These are phyloP conservation scores for Lasiosphaeriaceae sp. DNA, from an alignment of 495 filamentous ascomycete species.

Conservation along the genomic window DNA sequence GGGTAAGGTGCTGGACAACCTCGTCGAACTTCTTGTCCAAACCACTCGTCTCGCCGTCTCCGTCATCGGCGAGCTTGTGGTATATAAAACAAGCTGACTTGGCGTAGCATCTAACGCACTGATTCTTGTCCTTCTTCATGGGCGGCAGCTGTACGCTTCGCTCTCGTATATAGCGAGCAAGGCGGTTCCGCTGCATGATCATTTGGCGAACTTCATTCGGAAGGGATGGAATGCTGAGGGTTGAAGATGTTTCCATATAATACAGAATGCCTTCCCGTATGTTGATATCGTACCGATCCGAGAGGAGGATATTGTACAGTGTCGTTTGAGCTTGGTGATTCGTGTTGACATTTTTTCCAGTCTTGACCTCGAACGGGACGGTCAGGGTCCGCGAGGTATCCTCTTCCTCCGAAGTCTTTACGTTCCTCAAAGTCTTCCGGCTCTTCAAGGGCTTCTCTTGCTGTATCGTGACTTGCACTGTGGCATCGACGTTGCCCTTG, in stretches of 20 bases:
- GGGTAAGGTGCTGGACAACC: constrained; percentile 67
- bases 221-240: constrained; percentile 75
- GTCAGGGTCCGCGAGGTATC: constrained; percentile 62
- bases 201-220: constrained; percentile 86
- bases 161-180: constrained; percentile 80
- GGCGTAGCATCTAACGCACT: constrained; percentile 82
- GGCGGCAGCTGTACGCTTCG: constrained; percentile 70
- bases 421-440: too few relatives aligned
- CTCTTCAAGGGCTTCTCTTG: constrained; percentile 55
- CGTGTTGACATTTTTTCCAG: constrained; percentile 72
- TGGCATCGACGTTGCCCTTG: constrained; percentile 98
- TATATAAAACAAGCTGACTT: constrained; percentile 88
- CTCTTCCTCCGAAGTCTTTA: constrained; percentile 47
- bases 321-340: constrained; percentile 90
- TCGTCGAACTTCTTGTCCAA: constrained; percentile 72
- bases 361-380: constrained; percentile 93
- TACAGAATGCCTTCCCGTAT: constrained; percentile 86
- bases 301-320: constrained; percentile 87
- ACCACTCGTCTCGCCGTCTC: constrained; percentile 73
- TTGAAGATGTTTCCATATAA: constrained; percentile 87
- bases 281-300: constrained; percentile 91
- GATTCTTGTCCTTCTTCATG: constrained; percentile 74
- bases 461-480: constrained; percentile 80
- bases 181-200: constrained; percentile 90
- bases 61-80: constrained; percentile 84